These are phyloP conservation scores for Rugonectria rugulosa DNA, from an alignment of 2,329 filamentous ascomycete genomes.

Conservation along the genomic window DNA sequence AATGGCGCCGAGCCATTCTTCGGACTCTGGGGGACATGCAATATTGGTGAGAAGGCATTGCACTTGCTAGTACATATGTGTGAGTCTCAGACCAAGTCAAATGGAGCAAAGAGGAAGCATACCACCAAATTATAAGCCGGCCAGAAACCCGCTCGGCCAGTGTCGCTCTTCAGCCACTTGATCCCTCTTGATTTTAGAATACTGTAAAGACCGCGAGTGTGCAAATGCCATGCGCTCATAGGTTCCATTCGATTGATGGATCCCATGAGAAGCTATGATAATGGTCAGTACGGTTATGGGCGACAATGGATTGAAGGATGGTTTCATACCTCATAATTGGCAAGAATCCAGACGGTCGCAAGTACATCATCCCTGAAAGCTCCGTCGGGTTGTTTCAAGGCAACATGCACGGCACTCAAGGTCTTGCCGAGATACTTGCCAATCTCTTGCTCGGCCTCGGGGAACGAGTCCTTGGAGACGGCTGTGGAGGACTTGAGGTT, in stretches of 20 bases:
- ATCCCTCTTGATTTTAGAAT: constrained; percentile 47
- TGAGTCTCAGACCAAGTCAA: constrained; percentile 18
- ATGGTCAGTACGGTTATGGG: constrained; percentile 20
- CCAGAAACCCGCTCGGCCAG: constrained; percentile 47
- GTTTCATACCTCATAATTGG: constrained; percentile 51
- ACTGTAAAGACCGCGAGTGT: constrained; percentile 46
- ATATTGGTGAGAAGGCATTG: constrained; percentile 43
- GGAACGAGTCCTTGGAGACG: constrained; percentile 33
- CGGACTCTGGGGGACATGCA: constrained; percentile 46
- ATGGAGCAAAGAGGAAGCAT: constrained; percentile 21
- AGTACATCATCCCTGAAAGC: constrained; percentile 46
- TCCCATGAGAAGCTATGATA: constrained; percentile 46
- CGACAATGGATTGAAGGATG: neutral
- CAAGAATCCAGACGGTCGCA: constrained; percentile 50
- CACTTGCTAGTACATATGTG: constrained; percentile 46
- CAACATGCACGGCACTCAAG: constrained; percentile 47
- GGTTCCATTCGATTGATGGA: constrained; percentile 39
- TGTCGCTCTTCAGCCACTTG: constrained; percentile 29
- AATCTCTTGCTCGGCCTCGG: constrained; percentile 43
- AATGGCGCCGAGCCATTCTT: constrained; percentile 46
- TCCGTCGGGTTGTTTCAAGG: constrained; percentile 42
- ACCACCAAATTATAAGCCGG: constrained; percentile 49
- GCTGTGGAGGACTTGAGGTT: constrained; percentile 46
- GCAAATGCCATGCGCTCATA: constrained; percentile 47
- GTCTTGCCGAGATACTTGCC: constrained; percentile 47